These are phyloP conservation scores for Elsinoe ampelina DNA, from an alignment of 2,329 filamentous ascomycete species.

Conservation along the genomic window DNA sequence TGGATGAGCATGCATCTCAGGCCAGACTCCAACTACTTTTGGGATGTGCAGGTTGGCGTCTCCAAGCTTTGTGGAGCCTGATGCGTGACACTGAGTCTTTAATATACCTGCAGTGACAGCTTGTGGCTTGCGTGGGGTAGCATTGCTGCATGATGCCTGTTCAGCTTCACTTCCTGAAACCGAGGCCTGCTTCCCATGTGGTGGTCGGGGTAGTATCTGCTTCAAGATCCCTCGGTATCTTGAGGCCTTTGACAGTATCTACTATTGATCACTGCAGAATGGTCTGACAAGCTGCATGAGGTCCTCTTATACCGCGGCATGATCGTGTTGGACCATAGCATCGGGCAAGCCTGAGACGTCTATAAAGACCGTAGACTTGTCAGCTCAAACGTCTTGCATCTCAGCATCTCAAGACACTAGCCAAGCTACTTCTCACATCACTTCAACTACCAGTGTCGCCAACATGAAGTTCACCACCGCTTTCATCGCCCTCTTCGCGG, in stretches of 20 bases:
- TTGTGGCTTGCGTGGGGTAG: not conserved
- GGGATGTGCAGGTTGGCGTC: not conserved
- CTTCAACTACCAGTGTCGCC: not conserved
- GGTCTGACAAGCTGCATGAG: not conserved
- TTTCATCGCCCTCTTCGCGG: slow-evolving; percentile 8
- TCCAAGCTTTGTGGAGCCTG: slow-evolving; percentile 3
- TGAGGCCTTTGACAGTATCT: not conserved
- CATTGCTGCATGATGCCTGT: not conserved
- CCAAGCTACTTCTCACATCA: not conserved
- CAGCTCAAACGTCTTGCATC: not conserved
- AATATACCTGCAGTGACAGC: slow-evolving; percentile 4
- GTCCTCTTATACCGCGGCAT: not conserved
- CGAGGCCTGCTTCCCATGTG: not conserved
- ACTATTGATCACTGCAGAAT: not conserved
- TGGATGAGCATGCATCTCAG: too few species aligned
- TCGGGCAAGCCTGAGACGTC: not conserved
- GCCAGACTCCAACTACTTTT: not conserved
- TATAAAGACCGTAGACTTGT: not conserved
- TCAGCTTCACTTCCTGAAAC: slow-evolving; percentile 1
- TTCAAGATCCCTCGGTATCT: slow-evolving; percentile 3
- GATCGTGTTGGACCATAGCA: not conserved
- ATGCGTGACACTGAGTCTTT: not conserved
- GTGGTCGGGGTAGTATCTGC: too few species aligned
- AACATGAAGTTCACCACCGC: slow-evolving; percentile 7
- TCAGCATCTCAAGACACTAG: not conserved